Conservation (phyloP, 73 alveolate species). For the Tetrahymena thermophila region DNA sequence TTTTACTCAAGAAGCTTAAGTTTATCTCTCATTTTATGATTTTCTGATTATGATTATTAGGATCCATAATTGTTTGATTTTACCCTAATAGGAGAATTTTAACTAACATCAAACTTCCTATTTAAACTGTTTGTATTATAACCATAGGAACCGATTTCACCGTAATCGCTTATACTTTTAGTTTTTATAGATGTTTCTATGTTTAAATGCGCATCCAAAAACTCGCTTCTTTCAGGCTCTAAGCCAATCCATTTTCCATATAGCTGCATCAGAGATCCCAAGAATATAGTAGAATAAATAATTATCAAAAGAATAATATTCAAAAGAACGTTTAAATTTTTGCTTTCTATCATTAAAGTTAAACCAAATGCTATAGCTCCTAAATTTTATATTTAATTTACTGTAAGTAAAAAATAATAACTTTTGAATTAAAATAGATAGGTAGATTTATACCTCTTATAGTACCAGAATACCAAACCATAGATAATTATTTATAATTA, state of each 20-base stretch:
- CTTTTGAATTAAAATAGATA: too few relatives aligned
- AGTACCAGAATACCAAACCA: constrained; percentile 86
- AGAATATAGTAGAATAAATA: neutral
- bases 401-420: neutral
- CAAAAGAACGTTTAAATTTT: neutral
- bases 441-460: constrained; percentile 59
- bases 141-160: neutral
- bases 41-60: neutral
- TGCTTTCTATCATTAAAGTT: constrained; percentile 62
- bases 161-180: neutral
- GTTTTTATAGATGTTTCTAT: neutral
- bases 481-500: constrained; percentile 68
- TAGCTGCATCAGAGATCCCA: neutral
- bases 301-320: neutral
- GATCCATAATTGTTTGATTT: neutral
- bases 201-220: neutral
- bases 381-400: neutral
- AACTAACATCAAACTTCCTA: neutral
- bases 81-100: neutral
- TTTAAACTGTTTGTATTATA: neutral
- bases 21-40: neutral
- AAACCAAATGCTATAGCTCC: constrained; percentile 96
- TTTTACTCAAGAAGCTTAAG: neutral
- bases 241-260: neutral
- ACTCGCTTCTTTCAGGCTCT: neutral